Evolutionary conservation across 306 rosid species (phyloP).

Genomic region (Prinsepia uniflora): DNA sequence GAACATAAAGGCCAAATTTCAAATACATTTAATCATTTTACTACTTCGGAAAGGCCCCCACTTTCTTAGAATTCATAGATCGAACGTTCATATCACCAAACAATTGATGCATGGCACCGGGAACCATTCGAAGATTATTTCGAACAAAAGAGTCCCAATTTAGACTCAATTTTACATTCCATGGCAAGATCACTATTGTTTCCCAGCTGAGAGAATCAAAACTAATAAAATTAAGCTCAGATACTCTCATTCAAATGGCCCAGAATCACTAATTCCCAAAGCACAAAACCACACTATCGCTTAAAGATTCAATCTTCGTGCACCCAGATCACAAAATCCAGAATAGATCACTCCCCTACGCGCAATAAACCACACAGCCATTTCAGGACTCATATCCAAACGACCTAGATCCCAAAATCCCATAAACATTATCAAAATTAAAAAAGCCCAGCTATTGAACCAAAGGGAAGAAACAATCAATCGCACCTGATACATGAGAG

Average conservation of each 20-base stretch:
- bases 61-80: neutral
- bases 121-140: conserved; percentile 1
- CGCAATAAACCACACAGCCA: neutral
- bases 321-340: neutral
- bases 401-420: conserved; percentile 32
- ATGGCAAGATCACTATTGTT: neutral
- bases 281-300: neutral
- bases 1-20: neutral
- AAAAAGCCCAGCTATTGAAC: neutral
- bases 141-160: neutral
- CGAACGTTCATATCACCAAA: conserved; percentile 6
- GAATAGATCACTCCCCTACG: neutral
- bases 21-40: neutral
- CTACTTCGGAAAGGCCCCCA: neutral
- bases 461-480: conserved; percentile 10
- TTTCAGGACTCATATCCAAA: conserved; percentile 1
- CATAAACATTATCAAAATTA: neutral
- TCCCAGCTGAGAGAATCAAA: conserved; percentile 2
- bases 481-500: conserved; percentile 70
- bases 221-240: conserved; percentile 5
- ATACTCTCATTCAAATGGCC: neutral
- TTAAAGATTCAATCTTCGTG: neutral
- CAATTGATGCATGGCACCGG: neutral
- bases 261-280: conserved; percentile 11
- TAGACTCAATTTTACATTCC: neutral